Base-by-base conservation (phyloP, 108 stramenopile species). In the Nitzschia inconspicua region DNA sequence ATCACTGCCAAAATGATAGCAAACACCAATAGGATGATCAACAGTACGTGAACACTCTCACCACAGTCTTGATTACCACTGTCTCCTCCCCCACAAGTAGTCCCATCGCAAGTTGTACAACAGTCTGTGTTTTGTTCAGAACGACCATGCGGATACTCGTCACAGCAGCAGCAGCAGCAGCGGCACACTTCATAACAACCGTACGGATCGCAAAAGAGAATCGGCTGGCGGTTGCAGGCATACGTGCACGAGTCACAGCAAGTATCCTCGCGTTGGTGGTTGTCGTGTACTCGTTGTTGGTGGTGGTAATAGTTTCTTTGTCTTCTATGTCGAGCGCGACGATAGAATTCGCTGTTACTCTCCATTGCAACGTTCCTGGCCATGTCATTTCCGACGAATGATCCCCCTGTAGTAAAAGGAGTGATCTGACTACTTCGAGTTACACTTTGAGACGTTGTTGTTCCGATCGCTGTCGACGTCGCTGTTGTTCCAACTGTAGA, bases 1-100 rank as follows among this genome's bases (percentile, higher is more conserved):
- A 65, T 36, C 2, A 65, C 31, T 10, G 64, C 64, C 52, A 65
- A n/a, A 31, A 65, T 11, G n/a, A 65, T 55, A 20, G 64, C 64
- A 1, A 65, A 18, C 16, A 55, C 54, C 41, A 65, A 6, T 16
- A 65, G 43, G 20, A 65, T 19, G 5, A 55, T 25, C 34, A 65
- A 16, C 18, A 54, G 19, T 6, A 58, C 9, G 4, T 58, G 57
- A 24, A 37, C 28, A 28, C 23, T 29, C 20, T 26, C 46, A 7
- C 23, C 41, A 23, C 53, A 24, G 1, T 23, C 24, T 34, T 20
- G 16, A 37, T 13, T 57, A 25, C 31, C 31, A n/a, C 39, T 57
- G 37, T 53, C 48, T 18, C 39, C 25, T n/a, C 18, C 39, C 16
- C 64, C 25, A 7, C 53, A n/a, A 20, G 20, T 52, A 35, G 49